These are phyloP conservation scores for Phialophora tarda DNA, from an alignment of 2,329 filamentous ascomycete genomes.

Conservation along the genomic window DNA sequence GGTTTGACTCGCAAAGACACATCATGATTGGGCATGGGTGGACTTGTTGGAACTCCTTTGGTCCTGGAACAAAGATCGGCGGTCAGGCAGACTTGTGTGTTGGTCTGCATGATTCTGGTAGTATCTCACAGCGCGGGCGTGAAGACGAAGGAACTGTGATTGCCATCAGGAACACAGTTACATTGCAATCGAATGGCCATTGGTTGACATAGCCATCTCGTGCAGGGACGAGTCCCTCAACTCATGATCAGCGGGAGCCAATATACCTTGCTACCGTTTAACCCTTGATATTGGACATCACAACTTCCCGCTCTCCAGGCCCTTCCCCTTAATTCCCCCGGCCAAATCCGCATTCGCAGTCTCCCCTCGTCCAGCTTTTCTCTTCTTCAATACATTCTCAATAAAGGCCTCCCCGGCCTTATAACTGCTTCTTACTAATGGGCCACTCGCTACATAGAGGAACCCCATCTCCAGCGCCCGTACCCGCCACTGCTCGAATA, in stretches of 20 bases:
- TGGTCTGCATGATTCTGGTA: background rate
- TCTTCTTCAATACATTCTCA: constrained; percentile 93
- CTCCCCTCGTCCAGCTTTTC: constrained; percentile 48
- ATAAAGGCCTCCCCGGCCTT: constrained; percentile 99
- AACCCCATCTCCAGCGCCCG: constrained; percentile 94
- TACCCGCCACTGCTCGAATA: constrained; percentile 90
- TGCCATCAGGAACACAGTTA: background rate
- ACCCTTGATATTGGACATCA: background rate
- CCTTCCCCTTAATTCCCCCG: constrained; percentile 31
- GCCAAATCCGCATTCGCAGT: constrained; percentile 41
- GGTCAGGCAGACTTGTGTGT: background rate
- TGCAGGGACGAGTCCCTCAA: background rate
- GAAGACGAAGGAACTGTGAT: background rate
- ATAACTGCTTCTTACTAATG: constrained; percentile 91
- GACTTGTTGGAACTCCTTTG: background rate
- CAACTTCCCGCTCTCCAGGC: constrained; percentile 17
- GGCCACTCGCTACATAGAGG: constrained; percentile 92
- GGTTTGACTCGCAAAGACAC: no score
- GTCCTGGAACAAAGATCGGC: no score
- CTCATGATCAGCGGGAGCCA: background rate
- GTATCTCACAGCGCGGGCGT: background rate
- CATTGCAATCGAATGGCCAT: constrained; percentile 5
- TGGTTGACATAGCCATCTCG: constrained; percentile 26
- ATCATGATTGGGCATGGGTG: background rate
- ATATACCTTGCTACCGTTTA: background rate